Base-by-base conservation (phyloP, 2,329 filamentous ascomycete species). In the Pseudogymnoascus destructans region DNA sequence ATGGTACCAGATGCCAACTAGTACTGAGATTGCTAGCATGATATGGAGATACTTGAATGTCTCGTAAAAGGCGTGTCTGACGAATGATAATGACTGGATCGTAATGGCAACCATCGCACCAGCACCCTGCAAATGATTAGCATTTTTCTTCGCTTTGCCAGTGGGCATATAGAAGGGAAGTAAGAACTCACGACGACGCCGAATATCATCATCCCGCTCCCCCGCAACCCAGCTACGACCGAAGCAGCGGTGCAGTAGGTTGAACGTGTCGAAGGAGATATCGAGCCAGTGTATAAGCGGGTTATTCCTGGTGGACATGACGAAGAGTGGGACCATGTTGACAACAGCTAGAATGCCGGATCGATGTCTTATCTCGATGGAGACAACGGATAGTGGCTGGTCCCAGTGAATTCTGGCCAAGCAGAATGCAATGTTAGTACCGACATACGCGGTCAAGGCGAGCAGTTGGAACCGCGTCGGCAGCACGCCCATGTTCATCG, bases 251-350 rank as follows among this genome's bases (percentile, higher is more conserved):
- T 92, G 87, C 59, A 91, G 75, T 61, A 92, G 72, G 73, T 91
- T 92, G 76, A 87, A 90, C 0, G 85, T 89, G 70, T 92, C 87
- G 70, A 90, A 92, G 3, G 85, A 87, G 63, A 91, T 82, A 61
- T 82, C 82, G 57, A 88, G 76, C 63, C 86, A 74, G 61, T 76
- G 75, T 67, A 91, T 89, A 63, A 92, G 75, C 19, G 86, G 86
- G 72, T 91, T 91, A 73, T 90, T 91, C 65, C 87, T 79, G 40
- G 84, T 83, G 52, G 86, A 85, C 69, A 90, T 76, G 55, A 90
- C 70, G 71, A 90, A 86, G 3, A 91, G 74, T 1, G 87, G 87
- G 52, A 83, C 77, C 86, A 91, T 87, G 74, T 92, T 92, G 69
- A 88, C 79, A 40, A 83, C 79, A 5, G 86, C 73, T 61, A 92